These are phyloP conservation scores for Alternaria hordeiaustralica DNA, from an alignment of 2,329 filamentous ascomycete species.

Conservation along the genomic window DNA sequence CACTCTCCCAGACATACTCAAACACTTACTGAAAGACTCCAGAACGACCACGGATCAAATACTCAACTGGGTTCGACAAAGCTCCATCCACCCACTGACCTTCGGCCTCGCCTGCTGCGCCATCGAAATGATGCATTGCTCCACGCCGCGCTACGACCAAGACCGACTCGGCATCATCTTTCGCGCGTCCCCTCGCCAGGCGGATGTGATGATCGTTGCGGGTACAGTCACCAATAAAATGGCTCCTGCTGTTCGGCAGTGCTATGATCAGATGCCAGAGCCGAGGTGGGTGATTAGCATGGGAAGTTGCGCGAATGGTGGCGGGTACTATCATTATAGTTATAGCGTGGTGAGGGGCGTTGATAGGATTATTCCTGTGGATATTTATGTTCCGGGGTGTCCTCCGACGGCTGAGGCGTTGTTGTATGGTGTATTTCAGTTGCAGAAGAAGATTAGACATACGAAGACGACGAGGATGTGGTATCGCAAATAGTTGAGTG, in stretches of 20 bases:
- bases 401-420: constrained; percentile 63
- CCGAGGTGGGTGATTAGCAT: constrained; percentile 86
- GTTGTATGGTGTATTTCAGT: constrained; percentile 71
- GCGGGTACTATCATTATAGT: constrained; percentile 86
- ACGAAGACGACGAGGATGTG: constrained; percentile 63
- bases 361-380: constrained; percentile 79
- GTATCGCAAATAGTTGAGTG: constrained; percentile 57
- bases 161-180: constrained; percentile 91
- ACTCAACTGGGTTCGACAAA: constrained; percentile 84
- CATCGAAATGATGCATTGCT: constrained; percentile 93
- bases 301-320: constrained; percentile 84
- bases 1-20: not conserved
- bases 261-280: constrained; percentile 96
- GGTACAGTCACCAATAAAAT: constrained; percentile 95
- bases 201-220: constrained; percentile 92
- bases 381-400: constrained; percentile 82
- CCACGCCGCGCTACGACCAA: constrained; percentile 87
- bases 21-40: not conserved
- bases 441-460: constrained; percentile 78
- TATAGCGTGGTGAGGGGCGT: constrained; percentile 80
- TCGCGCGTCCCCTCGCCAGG: constrained; percentile 85
- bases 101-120: constrained; percentile 91
- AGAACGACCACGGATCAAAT: constrained; percentile 82
- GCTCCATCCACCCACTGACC: constrained; percentile 87
- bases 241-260: constrained; percentile 85